These are phyloP conservation scores for Trichoderma brevicompactum DNA, from an alignment of 2,329 filamentous ascomycete species.

Conservation along the genomic window DNA sequence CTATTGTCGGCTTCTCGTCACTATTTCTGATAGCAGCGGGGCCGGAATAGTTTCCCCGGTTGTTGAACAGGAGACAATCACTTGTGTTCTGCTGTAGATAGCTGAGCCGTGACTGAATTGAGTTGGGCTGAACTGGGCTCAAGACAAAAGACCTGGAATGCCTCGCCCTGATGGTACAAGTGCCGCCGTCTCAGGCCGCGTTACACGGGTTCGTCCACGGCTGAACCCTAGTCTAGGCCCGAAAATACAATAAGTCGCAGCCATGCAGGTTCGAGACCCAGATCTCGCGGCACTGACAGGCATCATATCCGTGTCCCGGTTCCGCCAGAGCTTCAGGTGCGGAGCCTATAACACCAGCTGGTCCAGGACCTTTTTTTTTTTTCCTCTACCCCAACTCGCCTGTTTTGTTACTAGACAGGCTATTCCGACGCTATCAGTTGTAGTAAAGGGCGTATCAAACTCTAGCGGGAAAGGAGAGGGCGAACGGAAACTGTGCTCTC, in stretches of 20 bases:
- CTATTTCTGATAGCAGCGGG: not conserved
- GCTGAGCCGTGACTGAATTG: too few relatives aligned
- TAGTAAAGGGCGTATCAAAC: too few relatives aligned
- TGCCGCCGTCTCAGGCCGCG: not conserved
- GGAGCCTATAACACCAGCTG: too few relatives aligned
- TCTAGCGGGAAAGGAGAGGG: too few relatives aligned
- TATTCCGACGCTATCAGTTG: not conserved
- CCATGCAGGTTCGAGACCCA: not conserved
- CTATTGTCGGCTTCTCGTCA: not conserved
- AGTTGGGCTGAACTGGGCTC: too few relatives aligned
- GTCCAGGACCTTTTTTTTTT: too few relatives aligned
- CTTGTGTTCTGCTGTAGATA: too few relatives aligned
- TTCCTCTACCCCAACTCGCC: not conserved
- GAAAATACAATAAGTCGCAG: not conserved
- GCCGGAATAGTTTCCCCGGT: not conserved
- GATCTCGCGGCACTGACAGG: not conserved
- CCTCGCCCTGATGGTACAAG: not conserved
- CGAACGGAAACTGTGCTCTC: too few relatives aligned
- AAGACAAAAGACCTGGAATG: not conserved
- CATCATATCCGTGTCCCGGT: not conserved
- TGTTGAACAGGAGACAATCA: too few relatives aligned
- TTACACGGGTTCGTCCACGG: not conserved
- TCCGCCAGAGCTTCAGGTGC: not conserved
- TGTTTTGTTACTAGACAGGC: not conserved
- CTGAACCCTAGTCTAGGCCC: not conserved